Evolutionary conservation across 169 alveolate genomes (phyloP).

Genomic region (Plasmodium billcollinsi): DNA sequence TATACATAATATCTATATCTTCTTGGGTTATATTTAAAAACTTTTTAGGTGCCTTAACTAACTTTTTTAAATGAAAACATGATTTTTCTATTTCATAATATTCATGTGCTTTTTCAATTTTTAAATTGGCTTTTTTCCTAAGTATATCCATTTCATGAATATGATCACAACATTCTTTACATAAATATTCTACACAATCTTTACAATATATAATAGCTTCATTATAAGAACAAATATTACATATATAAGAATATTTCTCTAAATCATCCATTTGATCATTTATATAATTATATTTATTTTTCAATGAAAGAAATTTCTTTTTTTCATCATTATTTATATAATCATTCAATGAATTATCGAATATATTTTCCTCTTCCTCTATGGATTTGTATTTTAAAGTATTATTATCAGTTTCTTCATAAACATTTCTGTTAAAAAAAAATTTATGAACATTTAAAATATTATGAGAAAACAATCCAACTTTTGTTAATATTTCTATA

Average conservation of each 20-base stretch:
- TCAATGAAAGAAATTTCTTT: constrained; percentile 24
- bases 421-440: constrained; percentile 5
- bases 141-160: constrained; percentile 39
- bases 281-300: constrained; percentile 35
- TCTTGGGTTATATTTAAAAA: constrained; percentile 40
- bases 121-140: constrained; percentile 13
- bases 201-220: constrained; percentile 71
- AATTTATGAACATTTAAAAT: constrained; percentile 54
- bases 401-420: neutral
- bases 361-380: constrained; percentile 3
- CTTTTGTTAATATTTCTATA: constrained; percentile 48
- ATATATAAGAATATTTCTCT: constrained; percentile 54
- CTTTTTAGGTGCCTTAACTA: constrained; percentile 58
- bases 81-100: constrained; percentile 56
- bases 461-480: constrained; percentile 51
- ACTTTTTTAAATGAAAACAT: constrained; percentile 35
- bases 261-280: constrained; percentile 50
- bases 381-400: constrained; percentile 6
- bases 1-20: constrained; percentile 28
- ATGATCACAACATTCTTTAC: constrained; percentile 42
- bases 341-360: constrained; percentile 24
- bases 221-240: constrained; percentile 66
- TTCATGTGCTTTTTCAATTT: constrained; percentile 29
- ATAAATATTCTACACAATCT: constrained; percentile 72
- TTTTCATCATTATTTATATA: constrained; percentile 33